phyloP scores from a whole-genome alignment of 2,329 filamentous ascomycete genomes.

The Blastomyces parvus region DNA sequence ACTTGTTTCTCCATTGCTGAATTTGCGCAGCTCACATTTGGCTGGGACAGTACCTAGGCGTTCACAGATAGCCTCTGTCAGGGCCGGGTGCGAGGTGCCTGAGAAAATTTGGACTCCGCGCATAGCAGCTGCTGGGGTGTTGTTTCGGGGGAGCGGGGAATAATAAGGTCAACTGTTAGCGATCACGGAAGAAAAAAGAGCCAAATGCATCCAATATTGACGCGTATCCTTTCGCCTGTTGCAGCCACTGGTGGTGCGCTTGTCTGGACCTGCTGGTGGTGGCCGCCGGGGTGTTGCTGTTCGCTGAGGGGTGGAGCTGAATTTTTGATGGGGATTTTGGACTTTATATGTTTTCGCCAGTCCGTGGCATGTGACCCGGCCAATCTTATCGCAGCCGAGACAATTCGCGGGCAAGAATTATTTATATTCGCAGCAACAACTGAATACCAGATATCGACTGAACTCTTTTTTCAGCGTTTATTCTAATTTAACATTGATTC shows the following conservation, averaged over 20 bases:
- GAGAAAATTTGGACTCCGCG: constrained; percentile 59
- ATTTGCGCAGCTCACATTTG: constrained; percentile 54
- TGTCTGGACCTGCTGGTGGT: background rate
- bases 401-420: background rate
- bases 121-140: constrained; percentile 34
- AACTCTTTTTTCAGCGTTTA: background rate
- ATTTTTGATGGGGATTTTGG: background rate
- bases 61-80: constrained; percentile 58
- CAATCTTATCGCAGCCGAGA: background rate
- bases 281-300: background rate
- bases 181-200: background rate
- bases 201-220: background rate
- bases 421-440: background rate
- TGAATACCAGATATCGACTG: background rate
- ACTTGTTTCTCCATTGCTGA: constrained; percentile 61
- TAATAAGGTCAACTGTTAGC: no score
- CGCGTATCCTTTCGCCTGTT: background rate
- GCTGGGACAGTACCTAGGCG: constrained; percentile 52
- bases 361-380: background rate
- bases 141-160: background rate
- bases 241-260: background rate
- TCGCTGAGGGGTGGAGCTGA: background rate
- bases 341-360: background rate
- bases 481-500: background rate
- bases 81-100: constrained; percentile 54